Conservation (phyloP, 2,329 filamentous ascomycete species). For the Pyrenochaeta sp. region DNA sequence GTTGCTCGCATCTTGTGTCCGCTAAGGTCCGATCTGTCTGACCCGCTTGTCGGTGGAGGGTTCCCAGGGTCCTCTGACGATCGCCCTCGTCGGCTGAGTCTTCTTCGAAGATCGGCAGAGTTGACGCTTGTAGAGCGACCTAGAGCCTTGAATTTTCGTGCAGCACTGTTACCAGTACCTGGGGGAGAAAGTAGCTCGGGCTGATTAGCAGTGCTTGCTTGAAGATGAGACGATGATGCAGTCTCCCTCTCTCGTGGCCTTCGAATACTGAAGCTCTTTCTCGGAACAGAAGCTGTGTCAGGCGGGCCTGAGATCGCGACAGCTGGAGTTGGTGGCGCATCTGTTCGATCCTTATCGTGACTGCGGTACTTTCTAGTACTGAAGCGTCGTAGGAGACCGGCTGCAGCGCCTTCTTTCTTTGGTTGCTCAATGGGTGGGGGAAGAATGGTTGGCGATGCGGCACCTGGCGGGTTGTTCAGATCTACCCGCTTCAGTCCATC, state of each 20-base stretch:
- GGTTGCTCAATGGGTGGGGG: constrained; percentile 64
- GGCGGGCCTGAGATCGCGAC: constrained; percentile 82
- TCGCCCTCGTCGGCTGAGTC: constrained; percentile 64
- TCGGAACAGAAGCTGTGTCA: constrained; percentile 69
- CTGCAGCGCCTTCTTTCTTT: constrained; percentile 88
- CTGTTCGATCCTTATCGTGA: constrained; percentile 59
- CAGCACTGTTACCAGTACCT: constrained; percentile 63
- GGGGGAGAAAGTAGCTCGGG: constrained; percentile 81
- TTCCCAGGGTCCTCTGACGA: constrained; percentile 66
- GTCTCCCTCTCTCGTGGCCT: constrained; percentile 64
- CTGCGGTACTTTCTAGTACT: constrained; percentile 84
- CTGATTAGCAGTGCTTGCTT: constrained; percentile 68
- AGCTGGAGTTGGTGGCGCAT: constrained; percentile 72
- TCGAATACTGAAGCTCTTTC: constrained; percentile 90
- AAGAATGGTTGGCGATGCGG: constrained; percentile 59
- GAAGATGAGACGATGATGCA: constrained; percentile 61
- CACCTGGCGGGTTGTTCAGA: constrained; percentile 58
- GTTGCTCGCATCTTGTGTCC: constrained; percentile 57
- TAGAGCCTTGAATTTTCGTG: constrained; percentile 71
- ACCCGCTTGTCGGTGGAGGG: constrained; percentile 78
- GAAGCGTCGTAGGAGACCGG: constrained; percentile 84
- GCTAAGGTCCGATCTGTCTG: constrained; percentile 72
- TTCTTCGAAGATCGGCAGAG: constrained; percentile 80
- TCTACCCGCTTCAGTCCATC: constrained; percentile 75
- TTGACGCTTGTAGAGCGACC: constrained; percentile 92